phyloP scores from a whole-genome alignment of 805 yeast species.

The Starmera amethionina region DNA sequence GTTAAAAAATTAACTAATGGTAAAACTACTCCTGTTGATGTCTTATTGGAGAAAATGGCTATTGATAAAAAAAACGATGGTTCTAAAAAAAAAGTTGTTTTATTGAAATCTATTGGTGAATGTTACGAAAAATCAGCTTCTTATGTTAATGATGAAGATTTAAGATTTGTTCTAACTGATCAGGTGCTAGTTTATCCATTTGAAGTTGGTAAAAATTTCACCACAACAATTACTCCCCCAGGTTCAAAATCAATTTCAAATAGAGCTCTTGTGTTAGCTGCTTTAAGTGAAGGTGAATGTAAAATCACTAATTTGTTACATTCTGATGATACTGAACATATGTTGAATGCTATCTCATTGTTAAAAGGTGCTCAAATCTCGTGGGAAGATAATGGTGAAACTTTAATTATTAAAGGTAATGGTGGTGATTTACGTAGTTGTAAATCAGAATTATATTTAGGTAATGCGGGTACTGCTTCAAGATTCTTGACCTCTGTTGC shows the following conservation, averaged over 20 bases:
- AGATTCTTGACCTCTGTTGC: conserved; percentile 91
- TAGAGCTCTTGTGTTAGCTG: conserved; percentile 88
- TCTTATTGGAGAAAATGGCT: conserved; percentile 75
- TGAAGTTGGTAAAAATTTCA: conserved; percentile 19
- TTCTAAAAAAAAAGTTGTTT: conserved; percentile 74
- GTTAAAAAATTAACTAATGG: conserved; percentile 60
- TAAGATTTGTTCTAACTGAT: conserved; percentile 75
- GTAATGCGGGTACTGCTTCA: conserved; percentile 98
- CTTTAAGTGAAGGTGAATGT: conserved; percentile 81
- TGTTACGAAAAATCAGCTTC: conserved; percentile 88
- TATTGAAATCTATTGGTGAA: conserved; percentile 76
- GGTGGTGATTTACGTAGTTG: conserved; percentile 69
- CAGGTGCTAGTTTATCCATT: conserved; percentile 64
- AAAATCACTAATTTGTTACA: conserved; percentile 78
- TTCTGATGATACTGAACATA: conserved; percentile 92
- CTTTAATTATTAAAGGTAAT: conserved; percentile 74
- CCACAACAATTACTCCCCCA: conserved; percentile 63
- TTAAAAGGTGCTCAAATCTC: conserved; percentile 75
- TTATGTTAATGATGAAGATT: conserved; percentile 68
- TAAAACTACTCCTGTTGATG: conserved; percentile 69
- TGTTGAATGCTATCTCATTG: conserved; percentile 77
- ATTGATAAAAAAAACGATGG: conserved; percentile 97
- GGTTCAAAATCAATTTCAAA: conserved; percentile 97
- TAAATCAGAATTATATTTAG: conserved; percentile 66
- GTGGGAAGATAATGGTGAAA: conserved; percentile 85